Conservation (phyloP, 2,329 filamentous ascomycete species). For the Fusarium sp. region DNA sequence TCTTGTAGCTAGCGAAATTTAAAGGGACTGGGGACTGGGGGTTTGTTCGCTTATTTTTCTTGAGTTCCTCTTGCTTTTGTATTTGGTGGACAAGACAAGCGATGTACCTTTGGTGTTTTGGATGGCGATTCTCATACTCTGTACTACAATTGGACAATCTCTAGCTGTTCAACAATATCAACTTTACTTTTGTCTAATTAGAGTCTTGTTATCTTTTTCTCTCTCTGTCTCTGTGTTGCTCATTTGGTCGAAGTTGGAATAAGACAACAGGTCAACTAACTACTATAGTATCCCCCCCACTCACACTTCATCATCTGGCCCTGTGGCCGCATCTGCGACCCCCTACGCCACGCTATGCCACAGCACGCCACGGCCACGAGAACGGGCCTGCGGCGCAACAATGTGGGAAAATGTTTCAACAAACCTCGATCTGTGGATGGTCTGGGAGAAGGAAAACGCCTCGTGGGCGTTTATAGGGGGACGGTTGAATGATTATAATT, state of each 20-base stretch:
- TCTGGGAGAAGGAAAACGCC: constrained; percentile 21
- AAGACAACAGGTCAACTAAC: constrained; percentile 11
- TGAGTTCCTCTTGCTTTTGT: constrained; percentile 7
- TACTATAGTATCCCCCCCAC: constrained; percentile 32
- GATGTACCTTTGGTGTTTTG: neutral
- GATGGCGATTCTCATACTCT: neutral
- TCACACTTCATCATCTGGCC: constrained; percentile 29
- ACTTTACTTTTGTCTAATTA: neutral
- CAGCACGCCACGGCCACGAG: constrained; percentile 34
- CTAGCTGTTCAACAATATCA: neutral
- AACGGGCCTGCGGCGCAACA: constrained; percentile 26
- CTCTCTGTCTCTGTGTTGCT: constrained; percentile 24
- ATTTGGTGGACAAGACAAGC: constrained; percentile 2
- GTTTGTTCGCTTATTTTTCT: constrained; percentile 10
- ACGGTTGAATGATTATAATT: neutral
- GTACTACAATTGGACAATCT: neutral
- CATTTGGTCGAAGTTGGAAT: constrained; percentile 42
- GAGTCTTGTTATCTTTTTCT: no score
- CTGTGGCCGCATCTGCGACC: constrained; percentile 49
- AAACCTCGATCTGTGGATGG: constrained; percentile 25
- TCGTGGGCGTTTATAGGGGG: constrained; percentile 12
- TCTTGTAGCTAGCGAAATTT: constrained; percentile 25
- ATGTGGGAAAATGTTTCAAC: constrained; percentile 23
- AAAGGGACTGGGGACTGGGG: constrained; percentile 13
- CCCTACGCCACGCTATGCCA: constrained; percentile 38